A percentile compares a stretch with the other conserved stretches of the same genome.
These are phyloP conservation scores for Coccomyxa sp. DNA, from an alignment of 139 green algal genomes.

Conservation along the genomic window DNA sequence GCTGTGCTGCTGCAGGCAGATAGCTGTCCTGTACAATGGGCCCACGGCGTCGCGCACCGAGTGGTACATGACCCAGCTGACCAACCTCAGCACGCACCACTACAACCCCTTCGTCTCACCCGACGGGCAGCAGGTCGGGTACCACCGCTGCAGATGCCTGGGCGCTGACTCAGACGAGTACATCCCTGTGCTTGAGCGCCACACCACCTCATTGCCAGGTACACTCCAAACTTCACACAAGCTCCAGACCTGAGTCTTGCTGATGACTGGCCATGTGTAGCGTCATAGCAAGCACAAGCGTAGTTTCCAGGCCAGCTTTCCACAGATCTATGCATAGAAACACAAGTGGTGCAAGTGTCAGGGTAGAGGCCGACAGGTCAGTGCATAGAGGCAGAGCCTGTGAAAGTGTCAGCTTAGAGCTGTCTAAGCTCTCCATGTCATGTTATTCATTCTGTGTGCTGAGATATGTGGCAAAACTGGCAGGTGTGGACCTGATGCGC, in stretches of 20 bases:
- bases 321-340: no score
- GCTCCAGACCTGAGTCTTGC: no score
- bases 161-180: not conserved
- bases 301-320: no score
- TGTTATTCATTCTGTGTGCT: no score
- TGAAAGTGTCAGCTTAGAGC: no score
- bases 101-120: not conserved
- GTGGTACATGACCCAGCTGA: not conserved
- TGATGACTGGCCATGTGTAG: no score
- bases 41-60: no score
- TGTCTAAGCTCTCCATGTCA: no score
- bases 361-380: no score
- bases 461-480: not conserved
- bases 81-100: not conserved
- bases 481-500: constrained; percentile 5
- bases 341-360: no score
- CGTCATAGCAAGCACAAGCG: no score
- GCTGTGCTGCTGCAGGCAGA: not conserved
- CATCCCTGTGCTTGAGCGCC: not conserved
- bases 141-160: not conserved
- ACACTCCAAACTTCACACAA: not conserved
- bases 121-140: not conserved
- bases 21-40: not conserved
- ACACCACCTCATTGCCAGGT: not conserved
- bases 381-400: no score